Evolutionary conservation across 495 filamentous ascomycete species (phyloP), one percentile per base, ranked within the genome.

Genomic region (Neurospora tetrasperma): DNA sequence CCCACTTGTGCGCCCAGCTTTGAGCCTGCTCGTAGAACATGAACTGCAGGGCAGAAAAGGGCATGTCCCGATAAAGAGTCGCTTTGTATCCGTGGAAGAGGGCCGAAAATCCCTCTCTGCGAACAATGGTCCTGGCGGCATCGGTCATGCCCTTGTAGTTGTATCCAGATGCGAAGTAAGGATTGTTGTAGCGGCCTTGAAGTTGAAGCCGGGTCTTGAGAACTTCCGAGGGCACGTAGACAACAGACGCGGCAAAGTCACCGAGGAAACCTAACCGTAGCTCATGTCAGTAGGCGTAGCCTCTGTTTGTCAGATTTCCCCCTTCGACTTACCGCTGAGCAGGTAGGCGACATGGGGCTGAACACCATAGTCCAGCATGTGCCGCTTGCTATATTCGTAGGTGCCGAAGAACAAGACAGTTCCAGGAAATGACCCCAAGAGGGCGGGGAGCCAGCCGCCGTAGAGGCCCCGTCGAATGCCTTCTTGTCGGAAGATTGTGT

Each of bases 21-120:
- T 94, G 95, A 76, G 92, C 93, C 81, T 98, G 92, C 81, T 99
- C 96, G 81, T 98, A 99, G 80, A 99, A 98, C 71, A 96, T 93
- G 81, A 98, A 99, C 79, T 98, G 95, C 9, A 99, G 83, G 0
- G 96, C 96, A 12, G 94, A 97, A 79, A 97, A 99, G 2, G 96
- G 96, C 7, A 99, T 88, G 79, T 98, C 96, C 72, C 96, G 92
- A 84, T 92, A 96, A 31, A 99, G 89, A 0, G 96, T 99, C 18
- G 96, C 91, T 78, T 94, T 94, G 80, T 96, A 99, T 3, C 96
- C 96, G 78, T 97, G 91, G 80, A 97, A 98, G 3, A 99, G 85
- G 16, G 96, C 96, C 0, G 88, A 85, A 42, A 93, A 83, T 0
- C 96, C 96, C 83, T 98, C 96, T 42, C 86, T 86, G 41, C 88